These are phyloP conservation scores for Phaseolus coccineus DNA, from an alignment of 331 rosid genomes.

Conservation along the genomic window DNA sequence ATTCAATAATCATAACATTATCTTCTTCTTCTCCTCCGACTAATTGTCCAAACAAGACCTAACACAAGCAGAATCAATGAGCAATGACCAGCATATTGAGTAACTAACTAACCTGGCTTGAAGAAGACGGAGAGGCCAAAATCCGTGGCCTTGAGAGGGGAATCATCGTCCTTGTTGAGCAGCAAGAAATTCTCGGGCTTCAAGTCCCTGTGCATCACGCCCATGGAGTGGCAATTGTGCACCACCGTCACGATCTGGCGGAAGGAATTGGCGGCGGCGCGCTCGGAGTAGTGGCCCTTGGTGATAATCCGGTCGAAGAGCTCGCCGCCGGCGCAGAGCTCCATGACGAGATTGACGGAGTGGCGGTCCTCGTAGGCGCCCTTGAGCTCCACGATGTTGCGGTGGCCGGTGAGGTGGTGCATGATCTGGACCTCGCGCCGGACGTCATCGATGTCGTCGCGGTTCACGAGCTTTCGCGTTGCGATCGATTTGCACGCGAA, in stretches of 20 bases:
- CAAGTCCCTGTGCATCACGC: constrained; percentile 47
- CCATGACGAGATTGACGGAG: constrained; percentile 89
- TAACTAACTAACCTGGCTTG: constrained; percentile 65
- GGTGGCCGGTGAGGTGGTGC: constrained; percentile 97
- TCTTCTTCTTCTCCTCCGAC: not conserved
- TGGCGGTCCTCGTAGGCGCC: constrained; percentile 94
- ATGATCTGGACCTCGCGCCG: constrained; percentile 97
- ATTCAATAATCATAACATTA: too few relatives aligned
- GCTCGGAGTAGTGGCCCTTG: constrained; percentile 89
- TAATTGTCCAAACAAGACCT: not conserved
- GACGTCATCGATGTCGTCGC: constrained; percentile 81
- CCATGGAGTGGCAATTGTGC: constrained; percentile 61
- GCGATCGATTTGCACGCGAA: constrained; percentile 96
- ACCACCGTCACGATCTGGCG: constrained; percentile 94
- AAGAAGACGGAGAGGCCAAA: constrained; percentile 91
- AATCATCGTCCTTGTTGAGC: constrained; percentile 60
- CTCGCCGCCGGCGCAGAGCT: constrained; percentile 97
- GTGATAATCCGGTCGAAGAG: constrained; percentile 87
- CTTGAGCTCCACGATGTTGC: constrained; percentile 87
- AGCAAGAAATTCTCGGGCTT: constrained; percentile 51
- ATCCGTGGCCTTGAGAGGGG: constrained; percentile 91
- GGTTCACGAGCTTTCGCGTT: constrained; percentile 70
- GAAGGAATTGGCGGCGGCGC: constrained; percentile 80
- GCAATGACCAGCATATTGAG: not conserved
- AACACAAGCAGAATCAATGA: not conserved